Evolutionary conservation across 83 land plant genomes (phyloP).

Genomic region (Diphasiastrum complanatum): DNA sequence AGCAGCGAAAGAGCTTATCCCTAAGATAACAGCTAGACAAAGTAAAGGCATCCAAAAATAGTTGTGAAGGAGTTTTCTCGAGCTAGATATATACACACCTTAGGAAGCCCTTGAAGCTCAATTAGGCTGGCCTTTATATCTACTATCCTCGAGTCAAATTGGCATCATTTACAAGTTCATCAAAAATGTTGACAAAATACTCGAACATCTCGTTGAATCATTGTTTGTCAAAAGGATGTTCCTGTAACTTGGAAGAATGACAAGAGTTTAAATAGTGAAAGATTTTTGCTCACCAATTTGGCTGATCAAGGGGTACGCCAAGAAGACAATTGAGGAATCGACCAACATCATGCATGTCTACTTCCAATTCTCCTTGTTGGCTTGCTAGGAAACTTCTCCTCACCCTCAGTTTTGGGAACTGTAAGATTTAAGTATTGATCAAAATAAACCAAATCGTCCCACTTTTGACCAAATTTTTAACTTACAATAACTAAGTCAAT

Average conservation of each 20-base stretch:
- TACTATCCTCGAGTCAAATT: slow-evolving; percentile 91
- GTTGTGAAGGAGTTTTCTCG: too few relatives aligned
- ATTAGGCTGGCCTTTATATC: slow-evolving; percentile 74
- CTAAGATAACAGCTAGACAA: too few relatives aligned
- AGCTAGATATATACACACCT: slow-evolving; percentile 52
- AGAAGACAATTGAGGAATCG: slow-evolving; percentile 86
- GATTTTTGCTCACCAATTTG: slow-evolving; percentile 48
- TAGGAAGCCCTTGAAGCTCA: slow-evolving; percentile 64
- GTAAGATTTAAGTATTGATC: too few relatives aligned
- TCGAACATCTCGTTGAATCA: slow-evolving; percentile 72
- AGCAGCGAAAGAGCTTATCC: too few relatives aligned
- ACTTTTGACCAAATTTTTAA: too few relatives aligned
- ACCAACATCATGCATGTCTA: slow-evolving; percentile 91
- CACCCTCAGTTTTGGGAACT: slow-evolving; percentile 7
- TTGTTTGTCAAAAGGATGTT: background rate
- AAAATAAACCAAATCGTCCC: too few relatives aligned
- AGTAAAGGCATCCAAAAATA: too few relatives aligned
- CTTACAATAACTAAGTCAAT: too few relatives aligned
- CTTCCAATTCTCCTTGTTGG: slow-evolving; percentile 80
- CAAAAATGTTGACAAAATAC: slow-evolving; percentile 73
- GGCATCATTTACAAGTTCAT: slow-evolving; percentile 60
- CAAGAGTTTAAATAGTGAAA: background rate
- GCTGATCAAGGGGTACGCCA: slow-evolving; percentile 83
- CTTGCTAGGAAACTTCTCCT: slow-evolving; percentile 49
- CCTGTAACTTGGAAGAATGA: background rate